Percentiles rank a stretch among this genome's conserved stretches.
These are phyloP conservation scores for Xerocomus subilludens DNA, from an alignment of 1,284 basidiomycete genomes.

Conservation along the genomic window DNA sequence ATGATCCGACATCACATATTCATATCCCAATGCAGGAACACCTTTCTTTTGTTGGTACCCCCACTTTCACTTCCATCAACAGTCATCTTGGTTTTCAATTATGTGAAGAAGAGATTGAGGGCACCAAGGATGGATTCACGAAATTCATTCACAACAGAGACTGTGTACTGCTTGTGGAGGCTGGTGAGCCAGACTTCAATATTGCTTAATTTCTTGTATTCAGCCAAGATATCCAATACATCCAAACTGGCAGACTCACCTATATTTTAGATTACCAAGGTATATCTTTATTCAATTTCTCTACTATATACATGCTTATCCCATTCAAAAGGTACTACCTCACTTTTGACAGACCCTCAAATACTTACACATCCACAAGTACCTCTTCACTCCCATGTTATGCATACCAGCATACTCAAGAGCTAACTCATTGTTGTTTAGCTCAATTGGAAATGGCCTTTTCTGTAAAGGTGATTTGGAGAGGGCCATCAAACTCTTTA, in stretches of 20 bases:
- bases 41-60: no score
- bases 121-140: slow-evolving; percentile 38
- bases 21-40: no score
- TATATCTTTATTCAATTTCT: neutral
- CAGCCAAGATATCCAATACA: slow-evolving; percentile 51
- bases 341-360: slow-evolving; percentile 12
- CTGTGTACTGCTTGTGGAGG: slow-evolving; percentile 6
- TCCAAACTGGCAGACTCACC: slow-evolving; percentile 39
- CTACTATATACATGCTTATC: neutral
- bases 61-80: no score
- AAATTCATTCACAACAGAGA: slow-evolving; percentile 52
- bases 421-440: neutral
- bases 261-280: slow-evolving; percentile 50
- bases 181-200: neutral
- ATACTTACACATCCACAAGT: slow-evolving; percentile 10
- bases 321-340: slow-evolving; percentile 39
- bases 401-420: neutral
- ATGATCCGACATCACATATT: no score
- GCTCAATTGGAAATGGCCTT: neutral
- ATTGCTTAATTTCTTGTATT: slow-evolving; percentile 48
- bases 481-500: neutral
- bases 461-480: neutral
- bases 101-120: slow-evolving; percentile 46
- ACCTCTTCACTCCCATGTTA: neutral
- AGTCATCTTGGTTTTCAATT: slow-evolving; percentile 26